Percentiles rank a stretch among this genome's conserved stretches.
Conservation (phyloP, 2,329 filamentous ascomycete genomes). For the Diaporthe citrichinensis region DNA sequence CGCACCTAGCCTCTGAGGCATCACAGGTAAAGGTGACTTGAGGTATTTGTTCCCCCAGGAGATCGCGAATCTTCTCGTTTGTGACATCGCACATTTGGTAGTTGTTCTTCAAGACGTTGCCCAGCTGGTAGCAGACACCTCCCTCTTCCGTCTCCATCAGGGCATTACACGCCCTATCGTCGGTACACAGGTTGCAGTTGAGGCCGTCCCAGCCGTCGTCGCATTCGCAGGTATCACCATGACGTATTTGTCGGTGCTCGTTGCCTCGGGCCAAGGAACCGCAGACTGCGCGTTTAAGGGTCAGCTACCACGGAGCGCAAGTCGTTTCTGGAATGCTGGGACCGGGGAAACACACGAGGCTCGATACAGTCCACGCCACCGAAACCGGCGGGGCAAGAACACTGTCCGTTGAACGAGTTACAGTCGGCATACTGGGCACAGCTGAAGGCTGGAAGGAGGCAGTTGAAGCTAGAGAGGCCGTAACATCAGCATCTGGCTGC, state of each 20-base stretch:
- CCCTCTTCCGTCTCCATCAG: slow-evolving; percentile 87
- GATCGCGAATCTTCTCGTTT: slow-evolving; percentile 91
- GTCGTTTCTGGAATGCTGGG: neutral
- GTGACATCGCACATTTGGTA: slow-evolving; percentile 99
- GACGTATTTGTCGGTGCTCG: slow-evolving; percentile 81
- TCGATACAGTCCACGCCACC: slow-evolving; percentile 93
- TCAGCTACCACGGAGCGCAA: slow-evolving; percentile 23
- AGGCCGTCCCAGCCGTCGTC: slow-evolving; percentile 96
- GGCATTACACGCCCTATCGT: slow-evolving; percentile 85
- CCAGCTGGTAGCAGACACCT: slow-evolving; percentile 92
- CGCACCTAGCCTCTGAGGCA: slow-evolving; percentile 80
- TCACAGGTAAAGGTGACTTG: slow-evolving; percentile 97
- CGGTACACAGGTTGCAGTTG: slow-evolving; percentile 96
- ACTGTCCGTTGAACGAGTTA: slow-evolving; percentile 92
- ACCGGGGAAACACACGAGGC: slow-evolving; percentile 68
- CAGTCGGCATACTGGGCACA: slow-evolving; percentile 93
- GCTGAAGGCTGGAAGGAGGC: slow-evolving; percentile 90
- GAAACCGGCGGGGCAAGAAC: slow-evolving; percentile 91
- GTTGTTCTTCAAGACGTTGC: slow-evolving; percentile 92
- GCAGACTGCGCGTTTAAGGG: slow-evolving; percentile 70
- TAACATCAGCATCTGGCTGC: slow-evolving; percentile 42
- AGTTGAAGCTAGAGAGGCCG: slow-evolving; percentile 84
- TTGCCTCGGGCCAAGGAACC: slow-evolving; percentile 85
- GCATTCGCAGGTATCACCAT: slow-evolving; percentile 82
- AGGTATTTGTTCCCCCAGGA: slow-evolving; percentile 86